Base-by-base conservation (phyloP, 257 asterid species). In the Ophiorrhiza pumila region DNA sequence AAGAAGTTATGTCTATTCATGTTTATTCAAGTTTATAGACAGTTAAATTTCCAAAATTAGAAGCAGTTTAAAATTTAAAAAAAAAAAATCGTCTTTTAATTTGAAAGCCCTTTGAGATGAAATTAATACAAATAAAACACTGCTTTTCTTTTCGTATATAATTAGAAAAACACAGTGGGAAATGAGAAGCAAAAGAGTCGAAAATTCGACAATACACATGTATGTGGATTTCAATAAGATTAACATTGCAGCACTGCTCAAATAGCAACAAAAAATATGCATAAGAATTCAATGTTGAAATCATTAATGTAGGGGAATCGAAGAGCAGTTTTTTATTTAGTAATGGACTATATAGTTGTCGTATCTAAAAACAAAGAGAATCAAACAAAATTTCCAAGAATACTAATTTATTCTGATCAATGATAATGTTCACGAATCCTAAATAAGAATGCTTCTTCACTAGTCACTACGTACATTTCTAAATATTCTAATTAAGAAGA, bases 301-400 rank as follows among this genome's bases (percentile, higher is more conserved):
- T 2, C 22, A 46, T 25, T 10, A 11, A 58, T 27, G 39, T 18
- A 61, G 18, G 45, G 45, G 39, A 13, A 5, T 27, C 15, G 56
- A 66, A 46, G 42, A 66, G 58, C 47, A 15, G 68, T 25, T 60
- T 60, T 58, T 65, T 43, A 27, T 65, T 14, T 31, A 45, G 34
- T 45, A 9, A 55, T 23, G n/a, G 3, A 56, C 15, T 10, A 25
- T 10, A 25, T 71, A 39, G 12, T 50, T 69, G 58, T 34, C 37
- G 32, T n/a, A 20, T 42, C 70, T 65, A 14, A 32, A 5, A 6
- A 22, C 29, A 12, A 65, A 23, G 53, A 23, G 53, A 55, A 70
- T 58, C 66, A 27, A 71, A 39, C 74, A 55, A 55, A 56, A 71
- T 17, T 10, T 58, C 47, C 23, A 25, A 58, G 66, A 71, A 46